phyloP scores from a whole-genome alignment of 2,329 filamentous ascomycete genomes.

The Myrmaecium sp. region DNA sequence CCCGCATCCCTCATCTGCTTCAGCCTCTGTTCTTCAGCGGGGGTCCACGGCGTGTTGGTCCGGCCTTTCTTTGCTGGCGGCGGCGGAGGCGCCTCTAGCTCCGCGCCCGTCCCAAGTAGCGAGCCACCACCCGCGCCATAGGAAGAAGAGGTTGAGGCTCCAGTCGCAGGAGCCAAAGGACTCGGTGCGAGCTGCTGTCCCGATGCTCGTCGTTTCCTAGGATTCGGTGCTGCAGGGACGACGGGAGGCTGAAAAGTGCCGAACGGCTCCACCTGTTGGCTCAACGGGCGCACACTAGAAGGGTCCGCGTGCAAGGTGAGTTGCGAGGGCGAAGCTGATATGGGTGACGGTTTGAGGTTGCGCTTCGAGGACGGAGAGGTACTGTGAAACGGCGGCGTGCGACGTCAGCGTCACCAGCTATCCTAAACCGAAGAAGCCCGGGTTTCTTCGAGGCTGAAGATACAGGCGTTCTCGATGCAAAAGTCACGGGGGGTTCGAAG shows the following conservation, averaged over 20 bases:
- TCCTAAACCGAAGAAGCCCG: too few species aligned
- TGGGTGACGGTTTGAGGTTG: constrained; percentile 24
- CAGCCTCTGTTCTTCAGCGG: constrained; percentile 76
- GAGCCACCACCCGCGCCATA: not conserved
- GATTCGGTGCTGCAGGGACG: constrained; percentile 12
- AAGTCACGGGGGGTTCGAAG: constrained; percentile 8
- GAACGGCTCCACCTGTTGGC: constrained; percentile 1
- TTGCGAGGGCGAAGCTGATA: constrained; percentile 21
- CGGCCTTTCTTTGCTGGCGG: constrained; percentile 66
- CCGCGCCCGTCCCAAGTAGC: not conserved
- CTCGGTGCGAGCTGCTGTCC: constrained; percentile 17
- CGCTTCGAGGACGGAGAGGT: constrained; percentile 25
- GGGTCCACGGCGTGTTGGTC: constrained; percentile 98
- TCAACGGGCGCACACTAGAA: constrained; percentile 1
- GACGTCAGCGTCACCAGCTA: constrained; percentile 14
- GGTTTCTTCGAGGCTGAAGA: too few species aligned
- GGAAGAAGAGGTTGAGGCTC: constrained; percentile 2
- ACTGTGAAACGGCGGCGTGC: constrained; percentile 15
- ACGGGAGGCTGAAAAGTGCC: constrained; percentile 6
- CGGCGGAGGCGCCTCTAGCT: constrained; percentile 8
- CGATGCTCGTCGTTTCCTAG: constrained; percentile 27
- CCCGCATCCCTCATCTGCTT: constrained; percentile 90
- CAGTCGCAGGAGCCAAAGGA: constrained; percentile 3
- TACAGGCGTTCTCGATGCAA: too few species aligned
- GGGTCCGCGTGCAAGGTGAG: constrained; percentile 13